Evolutionary conservation across 129 eudicot species (phyloP), one percentile per base, ranked within the genome.

Genomic region (Apium graveolens): DNA sequence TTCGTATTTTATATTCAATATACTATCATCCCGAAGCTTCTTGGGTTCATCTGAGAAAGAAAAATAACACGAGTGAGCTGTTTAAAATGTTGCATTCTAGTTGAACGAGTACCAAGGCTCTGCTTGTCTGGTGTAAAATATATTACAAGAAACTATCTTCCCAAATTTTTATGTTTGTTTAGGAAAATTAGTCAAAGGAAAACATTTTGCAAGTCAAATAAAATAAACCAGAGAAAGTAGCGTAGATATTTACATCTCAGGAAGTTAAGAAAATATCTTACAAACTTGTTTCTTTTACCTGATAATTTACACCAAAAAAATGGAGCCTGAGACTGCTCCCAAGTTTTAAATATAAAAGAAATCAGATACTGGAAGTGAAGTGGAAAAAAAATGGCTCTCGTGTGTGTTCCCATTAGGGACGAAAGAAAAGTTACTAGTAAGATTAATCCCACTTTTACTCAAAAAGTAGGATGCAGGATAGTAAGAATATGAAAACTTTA

Each of bases 1-100:
- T 74, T 83, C 80, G 53, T 92, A 96, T 81, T 81, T 85, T 63
- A 96, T 84, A 77, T 90, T 96, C 75, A 96, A 76, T 75, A 92
- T 77, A 71, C 97, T 90, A n/a, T 90, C 96, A 21, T 80, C 77
- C 81, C 73, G 79, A 77, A 62, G 48, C 18, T 41, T 78, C 69
- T 83, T 82, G 49, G 77, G 85, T 88, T 92, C 91, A 81, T 83
- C 99, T 92, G 92, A 74, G 87, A 49, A 76, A 74, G 68, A 77
- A 82, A 46, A 46, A 51, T 71, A 77, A 51, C 32, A 37, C 68
- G 41, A 63, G 17, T 82, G 63, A 78, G 73, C 71, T 51, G 69
- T 60, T 43, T 66, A 8, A 63, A 65, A 27, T n/a, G 43, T 41
- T 7, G 27, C 57, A 57, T 77, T 51, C 62, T 9, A 60, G 35